Percentiles rank a stretch among this genome's conserved stretches.
phyloP scores from a whole-genome alignment of 1,284 basidiomycete genomes.

The Boletus semigastroideus region DNA sequence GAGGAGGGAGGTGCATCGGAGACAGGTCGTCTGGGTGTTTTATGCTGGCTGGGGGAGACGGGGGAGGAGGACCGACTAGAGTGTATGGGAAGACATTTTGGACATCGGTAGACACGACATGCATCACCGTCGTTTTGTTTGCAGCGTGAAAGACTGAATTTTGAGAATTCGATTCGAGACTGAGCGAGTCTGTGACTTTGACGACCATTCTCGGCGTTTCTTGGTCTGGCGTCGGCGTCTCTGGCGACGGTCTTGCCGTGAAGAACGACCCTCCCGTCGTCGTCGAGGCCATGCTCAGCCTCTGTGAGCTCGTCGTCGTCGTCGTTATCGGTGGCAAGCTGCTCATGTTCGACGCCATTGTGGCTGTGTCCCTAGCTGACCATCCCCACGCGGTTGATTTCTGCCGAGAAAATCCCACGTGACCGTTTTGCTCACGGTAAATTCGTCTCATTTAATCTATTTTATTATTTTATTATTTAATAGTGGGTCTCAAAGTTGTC shows the following conservation, averaged over 20 bases:
- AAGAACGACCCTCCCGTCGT: constrained; percentile 27
- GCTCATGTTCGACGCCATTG: not conserved
- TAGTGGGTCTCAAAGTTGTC: too few species aligned
- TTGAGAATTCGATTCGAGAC: constrained; percentile 39
- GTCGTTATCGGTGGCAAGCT: constrained; percentile 14
- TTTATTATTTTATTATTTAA: too few species aligned
- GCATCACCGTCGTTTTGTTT: constrained; percentile 26
- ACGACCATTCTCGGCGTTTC: constrained; percentile 28
- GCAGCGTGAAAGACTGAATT: not conserved
- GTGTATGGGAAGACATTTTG: constrained; percentile 1
- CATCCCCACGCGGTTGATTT: too few species aligned
- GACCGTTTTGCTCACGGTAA: too few species aligned
- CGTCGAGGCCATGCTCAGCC: constrained; percentile 26
- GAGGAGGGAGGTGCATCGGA: constrained; percentile 4
- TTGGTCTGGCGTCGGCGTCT: constrained; percentile 29
- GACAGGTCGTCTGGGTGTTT: constrained; percentile 34
- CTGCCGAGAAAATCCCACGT: too few species aligned
- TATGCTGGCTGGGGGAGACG: constrained; percentile 64
- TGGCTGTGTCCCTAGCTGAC: not conserved
- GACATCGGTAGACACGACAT: constrained; percentile 31
- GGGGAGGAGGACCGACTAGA: constrained; percentile 57
- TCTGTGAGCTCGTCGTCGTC: constrained; percentile 16
- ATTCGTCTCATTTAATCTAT: too few species aligned
- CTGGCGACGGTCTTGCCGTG: constrained; percentile 28
- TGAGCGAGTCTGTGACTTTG: constrained; percentile 34